A percentile compares a stretch with the other conserved stretches of the same genome.
These are phyloP conservation scores for Colletotrichum cuscutae DNA, from an alignment of 2,329 filamentous ascomycete genomes.

Conservation along the genomic window DNA sequence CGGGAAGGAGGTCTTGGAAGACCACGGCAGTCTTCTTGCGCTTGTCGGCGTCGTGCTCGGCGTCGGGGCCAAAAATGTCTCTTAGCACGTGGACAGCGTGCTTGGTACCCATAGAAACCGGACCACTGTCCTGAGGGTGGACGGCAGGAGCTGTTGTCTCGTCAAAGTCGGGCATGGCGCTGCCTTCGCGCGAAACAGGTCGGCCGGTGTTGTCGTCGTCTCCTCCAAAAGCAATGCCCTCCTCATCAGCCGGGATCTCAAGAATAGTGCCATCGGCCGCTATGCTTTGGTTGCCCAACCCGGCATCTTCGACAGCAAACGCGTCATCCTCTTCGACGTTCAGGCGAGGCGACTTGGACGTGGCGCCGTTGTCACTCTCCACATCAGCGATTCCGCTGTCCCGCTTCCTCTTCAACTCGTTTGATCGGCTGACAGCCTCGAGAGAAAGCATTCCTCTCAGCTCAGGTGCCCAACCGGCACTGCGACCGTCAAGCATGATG, in stretches of 20 bases:
- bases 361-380: conserved; percentile 68
- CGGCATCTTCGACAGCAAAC: conserved; percentile 58
- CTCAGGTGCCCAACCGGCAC: conserved; percentile 88
- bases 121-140: conserved; percentile 85
- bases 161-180: conserved; percentile 74
- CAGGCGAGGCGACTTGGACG: conserved; percentile 75
- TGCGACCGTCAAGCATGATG: conserved; percentile 83
- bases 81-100: conserved; percentile 95
- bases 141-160: conserved; percentile 80
- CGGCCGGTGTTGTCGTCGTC: conserved; percentile 58
- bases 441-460: conserved; percentile 91
- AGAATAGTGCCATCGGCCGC: conserved; percentile 69
- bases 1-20: conserved; percentile 92
- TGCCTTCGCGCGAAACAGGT: conserved; percentile 50
- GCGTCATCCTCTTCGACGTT: conserved; percentile 76
- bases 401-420: conserved; percentile 92
- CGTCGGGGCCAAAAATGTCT: conserved; percentile 83
- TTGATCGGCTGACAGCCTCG: conserved; percentile 79
- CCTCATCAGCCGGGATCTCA: conserved; percentile 72
- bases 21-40: conserved; percentile 81
- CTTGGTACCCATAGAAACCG: conserved; percentile 90
- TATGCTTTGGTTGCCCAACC: conserved; percentile 63
- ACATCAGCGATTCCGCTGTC: conserved; percentile 88
- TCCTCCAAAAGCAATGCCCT: conserved; percentile 50
- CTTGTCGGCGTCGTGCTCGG: conserved; percentile 74